phyloP scores from a whole-genome alignment of 1,139 yeast species.

The Suhomyces terraborum region DNA sequence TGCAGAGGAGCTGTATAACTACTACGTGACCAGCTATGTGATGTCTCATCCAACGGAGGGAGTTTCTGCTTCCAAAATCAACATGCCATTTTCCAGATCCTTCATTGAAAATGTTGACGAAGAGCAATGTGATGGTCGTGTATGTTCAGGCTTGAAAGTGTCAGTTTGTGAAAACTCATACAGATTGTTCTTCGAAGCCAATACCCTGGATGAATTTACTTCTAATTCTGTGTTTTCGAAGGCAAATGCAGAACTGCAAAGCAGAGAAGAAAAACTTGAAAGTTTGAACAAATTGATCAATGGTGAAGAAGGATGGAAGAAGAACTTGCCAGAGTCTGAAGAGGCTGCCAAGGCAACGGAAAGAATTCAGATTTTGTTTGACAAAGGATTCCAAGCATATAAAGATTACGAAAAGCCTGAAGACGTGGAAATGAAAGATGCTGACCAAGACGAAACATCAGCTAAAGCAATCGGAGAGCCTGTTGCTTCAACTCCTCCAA shows the following conservation, averaged over 20 bases:
- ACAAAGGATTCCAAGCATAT: conserved; percentile 37
- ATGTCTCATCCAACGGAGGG: conserved; percentile 98
- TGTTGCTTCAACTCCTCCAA: conserved; percentile 1
- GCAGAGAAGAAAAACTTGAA: conserved; percentile 31
- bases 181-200: conserved; percentile 76
- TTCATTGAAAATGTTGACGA: conserved; percentile 59
- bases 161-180: conserved; percentile 80
- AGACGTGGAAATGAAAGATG: conserved; percentile 20
- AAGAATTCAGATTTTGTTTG: conserved; percentile 30
- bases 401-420: conserved; percentile 21
- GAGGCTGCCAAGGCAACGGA: conserved; percentile 25
- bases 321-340: conserved; percentile 30
- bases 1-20: conserved; percentile 84
- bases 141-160: conserved; percentile 75
- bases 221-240: conserved; percentile 50
- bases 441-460: neutral
- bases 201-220: conserved; percentile 80
- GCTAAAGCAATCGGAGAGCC: neutral
- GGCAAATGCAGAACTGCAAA: conserved; percentile 29
- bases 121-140: conserved; percentile 65
- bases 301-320: conserved; percentile 46
- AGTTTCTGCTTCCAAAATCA: conserved; percentile 75
- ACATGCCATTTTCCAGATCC: conserved; percentile 71
- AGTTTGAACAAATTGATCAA: conserved; percentile 31
- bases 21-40: conserved; percentile 87